These are phyloP conservation scores for Brassica balearica DNA, from an alignment of 441 rosid species.

Conservation along the genomic window DNA sequence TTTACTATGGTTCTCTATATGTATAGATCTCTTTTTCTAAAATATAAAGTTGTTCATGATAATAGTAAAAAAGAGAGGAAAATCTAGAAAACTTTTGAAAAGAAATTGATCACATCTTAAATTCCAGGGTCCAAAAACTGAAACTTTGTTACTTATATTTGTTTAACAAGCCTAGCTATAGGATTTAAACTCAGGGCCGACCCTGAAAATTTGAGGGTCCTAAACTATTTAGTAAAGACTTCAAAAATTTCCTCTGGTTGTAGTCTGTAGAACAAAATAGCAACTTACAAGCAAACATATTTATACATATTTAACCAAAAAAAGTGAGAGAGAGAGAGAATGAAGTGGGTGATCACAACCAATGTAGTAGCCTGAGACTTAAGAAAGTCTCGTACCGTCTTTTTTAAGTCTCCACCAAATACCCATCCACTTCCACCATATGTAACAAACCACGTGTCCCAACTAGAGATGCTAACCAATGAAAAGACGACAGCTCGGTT, in stretches of 20 bases:
- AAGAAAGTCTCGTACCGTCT: constrained; percentile 45
- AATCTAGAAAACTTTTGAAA: not conserved
- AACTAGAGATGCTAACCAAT: constrained; percentile 17
- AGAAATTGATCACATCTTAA: not conserved
- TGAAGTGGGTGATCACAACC: constrained; percentile 33
- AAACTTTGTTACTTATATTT: not conserved
- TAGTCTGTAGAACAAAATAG: not conserved
- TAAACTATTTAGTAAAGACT: no score
- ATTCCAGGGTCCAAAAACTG: not conserved
- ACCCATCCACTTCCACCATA: constrained; percentile 34
- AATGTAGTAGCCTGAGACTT: constrained; percentile 29
- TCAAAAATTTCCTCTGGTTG: not conserved
- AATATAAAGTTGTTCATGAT: not conserved
- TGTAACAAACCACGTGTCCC: constrained; percentile 39
- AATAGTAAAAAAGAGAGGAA: not conserved
- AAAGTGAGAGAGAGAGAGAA: not conserved
- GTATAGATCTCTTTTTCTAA: not conserved
- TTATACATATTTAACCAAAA: no score
- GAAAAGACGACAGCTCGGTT: not conserved
- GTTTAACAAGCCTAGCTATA: not conserved
- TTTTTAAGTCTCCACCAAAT: constrained; percentile 44
- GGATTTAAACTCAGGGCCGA: not conserved
- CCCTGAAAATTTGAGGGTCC: no score
- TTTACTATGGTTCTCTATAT: not conserved
- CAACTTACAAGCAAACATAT: not conserved